Conservation (phyloP, 768 basidiomycete species). For the Suillus occidentalis region DNA sequence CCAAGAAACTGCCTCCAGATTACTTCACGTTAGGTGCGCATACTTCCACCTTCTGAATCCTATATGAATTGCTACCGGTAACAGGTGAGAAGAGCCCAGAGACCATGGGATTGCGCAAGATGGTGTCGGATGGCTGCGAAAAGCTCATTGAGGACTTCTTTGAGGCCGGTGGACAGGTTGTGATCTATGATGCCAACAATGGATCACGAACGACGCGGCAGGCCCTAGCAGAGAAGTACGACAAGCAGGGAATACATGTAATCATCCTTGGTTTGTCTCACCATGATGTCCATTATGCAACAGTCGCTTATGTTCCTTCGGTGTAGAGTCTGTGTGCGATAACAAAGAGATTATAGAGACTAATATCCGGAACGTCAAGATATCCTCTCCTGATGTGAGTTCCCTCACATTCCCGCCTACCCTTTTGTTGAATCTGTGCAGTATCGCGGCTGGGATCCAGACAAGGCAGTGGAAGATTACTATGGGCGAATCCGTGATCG, state of each 20-base stretch:
- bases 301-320: slow-evolving; percentile 9
- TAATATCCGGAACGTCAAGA: slow-evolving; percentile 96
- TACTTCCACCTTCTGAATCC: not conserved
- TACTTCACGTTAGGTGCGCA: slow-evolving; percentile 82
- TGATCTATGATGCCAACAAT: slow-evolving; percentile 99
- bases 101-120: slow-evolving; percentile 74
- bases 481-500: slow-evolving; percentile 85
- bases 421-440: slow-evolving; percentile 32
- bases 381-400: slow-evolving; percentile 95
- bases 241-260: slow-evolving; percentile 85
- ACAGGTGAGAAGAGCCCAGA: slow-evolving; percentile 77
- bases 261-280: slow-evolving; percentile 75
- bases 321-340: slow-evolving; percentile 84
- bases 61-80: slow-evolving; percentile 4
- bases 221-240: slow-evolving; percentile 80
- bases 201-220: slow-evolving; percentile 69
- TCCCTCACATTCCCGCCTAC: not conserved
- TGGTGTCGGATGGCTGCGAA: slow-evolving; percentile 82
- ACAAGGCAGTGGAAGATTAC: slow-evolving; percentile 91
- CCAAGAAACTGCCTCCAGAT: slow-evolving; percentile 84
- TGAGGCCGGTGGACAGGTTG: slow-evolving; percentile 84
- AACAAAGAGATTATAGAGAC: slow-evolving; percentile 89
- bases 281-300: not conserved
- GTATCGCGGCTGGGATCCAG: slow-evolving; percentile 93
- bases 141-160: slow-evolving; percentile 89